phyloP scores from a whole-genome alignment of 306 rosid genomes.

The Hippophae rhamnoides region DNA sequence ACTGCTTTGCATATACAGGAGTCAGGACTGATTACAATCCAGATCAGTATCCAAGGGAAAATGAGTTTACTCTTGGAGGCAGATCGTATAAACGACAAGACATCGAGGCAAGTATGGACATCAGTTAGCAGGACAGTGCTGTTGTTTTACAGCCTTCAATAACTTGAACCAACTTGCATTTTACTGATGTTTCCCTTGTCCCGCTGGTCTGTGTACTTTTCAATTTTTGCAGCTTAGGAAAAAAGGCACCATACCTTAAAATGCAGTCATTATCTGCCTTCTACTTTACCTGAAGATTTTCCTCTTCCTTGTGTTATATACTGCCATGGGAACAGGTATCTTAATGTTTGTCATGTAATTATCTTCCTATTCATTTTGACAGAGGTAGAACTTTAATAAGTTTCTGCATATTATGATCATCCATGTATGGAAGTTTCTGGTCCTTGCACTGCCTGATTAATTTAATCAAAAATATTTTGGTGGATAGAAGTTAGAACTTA shows the following conservation, averaged over 20 bases:
- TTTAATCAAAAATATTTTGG: not conserved
- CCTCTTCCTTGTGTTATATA: slow-evolving; percentile 92
- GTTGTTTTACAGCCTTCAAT: slow-evolving; percentile 5
- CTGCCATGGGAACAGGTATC: slow-evolving; percentile 97
- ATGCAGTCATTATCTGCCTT: slow-evolving; percentile 90
- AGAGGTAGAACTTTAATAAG: slow-evolving; percentile 4
- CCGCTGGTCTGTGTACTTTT: slow-evolving; percentile 19
- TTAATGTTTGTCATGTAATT: slow-evolving; percentile 7
- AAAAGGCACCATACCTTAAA: slow-evolving; percentile 63
- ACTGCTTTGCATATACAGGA: slow-evolving; percentile 46
- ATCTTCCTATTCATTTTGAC: not conserved
- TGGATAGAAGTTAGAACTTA: slow-evolving; percentile 8
- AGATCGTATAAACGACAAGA: slow-evolving; percentile 78
- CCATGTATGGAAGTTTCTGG: not conserved
- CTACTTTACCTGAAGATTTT: slow-evolving; percentile 57
- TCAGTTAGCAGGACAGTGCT: slow-evolving; percentile 21
- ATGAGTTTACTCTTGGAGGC: slow-evolving; percentile 74
- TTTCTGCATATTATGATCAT: slow-evolving; percentile 9
- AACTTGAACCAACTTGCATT: slow-evolving; percentile 8
- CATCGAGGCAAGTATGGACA: slow-evolving; percentile 95
- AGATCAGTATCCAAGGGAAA: slow-evolving; percentile 91
- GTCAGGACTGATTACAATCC: slow-evolving; percentile 94
- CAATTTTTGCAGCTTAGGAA: slow-evolving; percentile 68
- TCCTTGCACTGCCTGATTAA: slow-evolving; percentile 6
- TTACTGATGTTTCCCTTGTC: slow-evolving; percentile 13